Evolutionary conservation across 139 green algal species (phyloP), one percentile per base, ranked within the genome.

Genomic region (Chlorella vulgaris): DNA sequence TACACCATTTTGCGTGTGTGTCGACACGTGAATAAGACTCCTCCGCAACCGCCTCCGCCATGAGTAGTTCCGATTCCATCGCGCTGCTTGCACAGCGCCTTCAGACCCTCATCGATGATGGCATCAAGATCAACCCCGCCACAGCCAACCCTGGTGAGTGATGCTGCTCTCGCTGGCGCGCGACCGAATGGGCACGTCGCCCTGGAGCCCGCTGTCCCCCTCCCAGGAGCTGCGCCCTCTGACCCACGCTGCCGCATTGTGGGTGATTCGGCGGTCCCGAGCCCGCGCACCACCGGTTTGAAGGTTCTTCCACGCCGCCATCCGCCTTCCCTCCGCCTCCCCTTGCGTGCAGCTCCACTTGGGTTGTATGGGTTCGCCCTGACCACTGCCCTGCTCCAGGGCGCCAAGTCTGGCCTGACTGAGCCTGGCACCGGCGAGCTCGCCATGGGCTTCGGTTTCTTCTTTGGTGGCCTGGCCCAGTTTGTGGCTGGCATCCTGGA

Each of bases 401-500:
- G 55, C 29, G 18, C 65, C 40, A 79, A 53, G n/a, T 74, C 68
- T 22, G 53, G 47, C 21, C 40, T 62, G 60, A 65, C 38, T 31
- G 79, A 74, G 39, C 62, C 65, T 42, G 55, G 29, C 28, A 79
- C 77, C 60, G 40, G 58, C 13, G 78, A 84, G 50, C 69, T 43
- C 33, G 38, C 47, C 15, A 29, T 90, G 4, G 74, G 47, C 38
- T 95, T 92, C 55, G 92, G 87, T 7, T 42, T 89, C 8, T 89
- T 91, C 68, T 95, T 90, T 39, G 92, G 91, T 29, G 92, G 92
- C 36, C 74, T 92, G 42, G 89, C 86, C 3, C 92, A 95, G 85
- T 85, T 94, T 36, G 69, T 93, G 19, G 92, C 90, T 43, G 92
- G 92, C 51, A 85, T 93, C 19, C 85, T 93, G 15, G 91, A 95